Base-by-base conservation (phyloP, 306 rosid genomes). In the Chamaecrista fasciculata region DNA sequence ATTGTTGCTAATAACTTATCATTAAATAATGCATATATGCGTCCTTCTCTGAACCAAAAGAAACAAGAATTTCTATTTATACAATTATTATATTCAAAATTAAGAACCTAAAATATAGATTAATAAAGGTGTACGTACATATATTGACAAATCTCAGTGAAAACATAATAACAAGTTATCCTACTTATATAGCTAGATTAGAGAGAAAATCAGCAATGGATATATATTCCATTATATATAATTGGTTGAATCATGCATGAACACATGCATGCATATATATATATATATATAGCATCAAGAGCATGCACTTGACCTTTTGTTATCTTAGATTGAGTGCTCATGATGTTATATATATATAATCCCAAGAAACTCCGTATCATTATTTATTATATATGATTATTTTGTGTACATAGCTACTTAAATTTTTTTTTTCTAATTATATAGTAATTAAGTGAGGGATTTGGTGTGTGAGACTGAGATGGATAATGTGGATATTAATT, bases 261-360 rank as follows among this genome's bases (percentile, higher is more conserved):
- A 62, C 44, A 66, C 58, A 2, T 31, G 4, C 6, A 31, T 31
- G 73, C 67, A 31, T 31, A 31, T n/a, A n/a, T n/a, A n/a, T 33
- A 47, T 6, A 7, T 2, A 43, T 43, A 43, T 14, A 85, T 87
- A 90, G 85, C 92, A 92, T 84, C 80, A 75, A 79, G 96, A 82
- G 87, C 87, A 85, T 64, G 84, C 96, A 87, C n/a, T n/a, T n/a
- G n/a, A 51, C 67, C 96, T 82, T 68, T 37, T 67, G 69, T 76
- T 73, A 48, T 24, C 48, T 43, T 43, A 82, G 92, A 79, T 67
- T 87, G 92, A 87, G 71, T 80, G 87, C 90, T 89, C 81, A 78
- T 74, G 83, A 87, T 87, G 85, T 71, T 86, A 88, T 78, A 65
- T 19, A 33, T 33, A 33, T 5, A 29, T 33, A 33, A 8, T 2